Base-by-base conservation (phyloP, 2,329 filamentous ascomycete genomes). In the Neonectria magnoliae region DNA sequence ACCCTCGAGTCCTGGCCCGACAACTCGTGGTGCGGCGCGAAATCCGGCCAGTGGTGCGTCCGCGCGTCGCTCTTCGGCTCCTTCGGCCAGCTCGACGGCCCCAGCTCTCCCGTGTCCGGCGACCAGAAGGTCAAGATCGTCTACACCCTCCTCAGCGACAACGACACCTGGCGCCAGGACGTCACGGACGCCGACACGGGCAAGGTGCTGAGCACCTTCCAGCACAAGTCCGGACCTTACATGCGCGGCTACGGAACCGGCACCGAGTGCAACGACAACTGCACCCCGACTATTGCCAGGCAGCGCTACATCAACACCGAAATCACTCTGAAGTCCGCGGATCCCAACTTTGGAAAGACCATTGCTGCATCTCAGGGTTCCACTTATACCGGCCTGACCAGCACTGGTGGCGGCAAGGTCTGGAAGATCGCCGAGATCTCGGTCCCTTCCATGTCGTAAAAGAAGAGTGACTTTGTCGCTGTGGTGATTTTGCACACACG, bases 1-100 rank as follows among this genome's bases (percentile, higher is more conserved):
- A 70, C 68, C 0, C 66, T 70, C 8, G 68, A 70, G 64, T 63
- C 64, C 6, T 70, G 68, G 68, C 31, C 64, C 45, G 66, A 70
- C 42, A 70, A 70, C 61, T 68, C 68, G 1, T 70, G 68, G 68
- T 70, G 68, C 44, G 68, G 68, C 22, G 68, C 68, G 45, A 64
- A 47, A 22, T 51, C 45, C 20, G 66, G 66, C 18, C 60, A 70
- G 57, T 70, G 68, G 68, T 70, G 68, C 41, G 56, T 70, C 25
- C 68, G 68, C 5, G 64, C 66, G 52, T 70, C 68, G 8, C 60
- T 70, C 48, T 70, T 70, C 22, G 68, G 68, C 27, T 65, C 60
- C 11, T 70, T 70, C 27, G 68, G 68, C 18, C 68, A 70, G 64
- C 64, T 67, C 45, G 66, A 68, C 27, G 68, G 68, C 29, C 18